phyloP scores from a whole-genome alignment of 495 filamentous ascomycete genomes.

The Podospora bellae-mahoneyi region DNA sequence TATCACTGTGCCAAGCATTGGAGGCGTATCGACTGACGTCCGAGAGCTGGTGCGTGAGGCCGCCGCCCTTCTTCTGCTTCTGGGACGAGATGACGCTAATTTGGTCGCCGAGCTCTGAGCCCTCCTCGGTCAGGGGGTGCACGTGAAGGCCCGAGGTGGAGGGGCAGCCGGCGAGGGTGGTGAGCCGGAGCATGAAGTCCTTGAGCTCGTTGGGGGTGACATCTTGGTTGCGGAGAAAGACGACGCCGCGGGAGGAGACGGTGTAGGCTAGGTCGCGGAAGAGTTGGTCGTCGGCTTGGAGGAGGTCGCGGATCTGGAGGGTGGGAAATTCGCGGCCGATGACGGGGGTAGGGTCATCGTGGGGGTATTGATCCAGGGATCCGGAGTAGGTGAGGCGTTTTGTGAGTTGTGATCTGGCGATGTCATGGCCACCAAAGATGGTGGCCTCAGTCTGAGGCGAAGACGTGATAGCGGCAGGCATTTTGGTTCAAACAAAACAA shows the following conservation, averaged over 20 bases:
- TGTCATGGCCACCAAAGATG: conserved; percentile 22
- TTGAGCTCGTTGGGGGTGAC: conserved; percentile 42
- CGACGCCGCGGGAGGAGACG: conserved; percentile 68
- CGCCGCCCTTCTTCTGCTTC: conserved; percentile 44
- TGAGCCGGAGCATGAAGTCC: conserved; percentile 37
- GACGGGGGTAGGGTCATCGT: conserved; percentile 64
- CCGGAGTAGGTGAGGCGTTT: conserved; percentile 18
- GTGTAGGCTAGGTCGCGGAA: conserved; percentile 31
- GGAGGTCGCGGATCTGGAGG: conserved; percentile 61
- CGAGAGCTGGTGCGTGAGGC: conserved; percentile 29
- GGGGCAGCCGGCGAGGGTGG: conserved; percentile 50
- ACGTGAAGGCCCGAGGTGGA: conserved; percentile 24
- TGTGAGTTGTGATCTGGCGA: conserved; percentile 15
- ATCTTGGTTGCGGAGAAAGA: conserved; percentile 68
- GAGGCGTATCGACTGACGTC: conserved; percentile 47
- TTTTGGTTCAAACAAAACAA: conserved; percentile 1
- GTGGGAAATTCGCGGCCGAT: conserved; percentile 70
- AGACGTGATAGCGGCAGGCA: conserved; percentile 19
- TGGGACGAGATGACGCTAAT: conserved; percentile 46
- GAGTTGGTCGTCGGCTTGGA: conserved; percentile 17
- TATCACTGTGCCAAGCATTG: conserved; percentile 43
- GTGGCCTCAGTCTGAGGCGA: not conserved
- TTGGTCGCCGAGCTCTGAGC: conserved; percentile 40
- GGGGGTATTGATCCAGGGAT: conserved; percentile 21
- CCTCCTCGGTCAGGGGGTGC: conserved; percentile 27